Conservation (phyloP, 1,284 basidiomycete genomes). For the Rhodotorula sp. region DNA sequence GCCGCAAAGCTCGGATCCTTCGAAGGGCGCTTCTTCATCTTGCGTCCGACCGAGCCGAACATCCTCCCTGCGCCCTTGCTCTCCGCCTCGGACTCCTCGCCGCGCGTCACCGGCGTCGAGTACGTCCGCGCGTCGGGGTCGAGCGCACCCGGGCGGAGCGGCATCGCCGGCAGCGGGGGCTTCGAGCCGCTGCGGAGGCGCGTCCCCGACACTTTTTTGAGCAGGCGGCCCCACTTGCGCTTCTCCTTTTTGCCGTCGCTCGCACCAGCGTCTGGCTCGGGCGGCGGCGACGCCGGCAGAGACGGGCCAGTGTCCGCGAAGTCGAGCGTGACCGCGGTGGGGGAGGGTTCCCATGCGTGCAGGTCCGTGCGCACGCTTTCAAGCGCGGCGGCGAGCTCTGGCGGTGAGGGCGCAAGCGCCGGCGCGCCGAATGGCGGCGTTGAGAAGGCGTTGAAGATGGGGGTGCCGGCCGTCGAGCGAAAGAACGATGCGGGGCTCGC, state of each 20-base stretch:
- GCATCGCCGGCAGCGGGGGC: not conserved
- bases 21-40: constrained; percentile 5
- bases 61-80: not conserved
- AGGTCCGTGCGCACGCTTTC: not conserved
- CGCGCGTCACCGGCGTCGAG: constrained; percentile 31
- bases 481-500: constrained; percentile 4
- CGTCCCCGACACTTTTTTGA: constrained; percentile 36
- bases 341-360: not conserved
- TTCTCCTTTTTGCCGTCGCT: not conserved
- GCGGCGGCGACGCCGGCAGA: not conserved
- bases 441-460: not conserved
- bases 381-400: constrained; percentile 4
- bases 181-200: constrained; percentile 14
- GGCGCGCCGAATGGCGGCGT: not conserved
- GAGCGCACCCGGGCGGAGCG: constrained; percentile 16
- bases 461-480: not conserved
- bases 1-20: not conserved
- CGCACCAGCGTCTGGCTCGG: not conserved
- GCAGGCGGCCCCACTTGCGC: constrained; percentile 25
- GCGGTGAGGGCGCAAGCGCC: not conserved
- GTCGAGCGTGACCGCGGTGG: not conserved
- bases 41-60: constrained; percentile 27
- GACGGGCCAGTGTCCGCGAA: not conserved
- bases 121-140: constrained; percentile 14
- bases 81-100: constrained; percentile 21